These are phyloP conservation scores for Sugiyamaella lignohabitans DNA, from an alignment of 805 yeast species.

Conservation along the genomic window DNA sequence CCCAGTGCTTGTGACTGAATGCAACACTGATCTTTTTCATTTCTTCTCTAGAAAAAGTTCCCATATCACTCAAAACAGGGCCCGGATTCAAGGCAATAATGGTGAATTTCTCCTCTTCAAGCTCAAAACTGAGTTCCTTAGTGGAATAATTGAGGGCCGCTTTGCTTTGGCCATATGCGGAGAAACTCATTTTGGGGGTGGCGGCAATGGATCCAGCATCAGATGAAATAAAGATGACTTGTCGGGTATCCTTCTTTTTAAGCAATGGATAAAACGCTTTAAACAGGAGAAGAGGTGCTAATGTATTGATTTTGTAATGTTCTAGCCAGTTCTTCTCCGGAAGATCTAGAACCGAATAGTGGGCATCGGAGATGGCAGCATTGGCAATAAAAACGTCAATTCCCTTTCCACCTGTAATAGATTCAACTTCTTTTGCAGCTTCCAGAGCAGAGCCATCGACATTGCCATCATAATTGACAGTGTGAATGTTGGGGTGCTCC, in stretches of 20 bases:
- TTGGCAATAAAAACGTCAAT: constrained; percentile 28
- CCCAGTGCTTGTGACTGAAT: constrained; percentile 7
- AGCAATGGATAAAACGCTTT: constrained; percentile 25
- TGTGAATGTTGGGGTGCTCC: constrained; percentile 20
- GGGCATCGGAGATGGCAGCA: constrained; percentile 24
- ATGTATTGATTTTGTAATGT: constrained; percentile 23
- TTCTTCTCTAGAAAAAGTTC: constrained; percentile 9
- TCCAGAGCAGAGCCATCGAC: constrained; percentile 17
- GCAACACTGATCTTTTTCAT: constrained; percentile 2
- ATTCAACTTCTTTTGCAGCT: constrained; percentile 16
- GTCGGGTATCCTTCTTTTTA: constrained; percentile 20
- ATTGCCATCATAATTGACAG: constrained; percentile 24
- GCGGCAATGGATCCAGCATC: constrained; percentile 25
- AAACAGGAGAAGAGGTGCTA: constrained; percentile 26
- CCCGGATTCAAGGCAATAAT: constrained; percentile 37
- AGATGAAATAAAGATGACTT: constrained; percentile 29
- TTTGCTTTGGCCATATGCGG: constrained; percentile 35
- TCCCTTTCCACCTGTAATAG: constrained; percentile 14
- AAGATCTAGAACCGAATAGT: constrained; percentile 7
- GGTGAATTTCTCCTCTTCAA: constrained; percentile 25
- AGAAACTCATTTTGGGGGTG: constrained; percentile 3
- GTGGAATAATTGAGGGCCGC: constrained; percentile 34
- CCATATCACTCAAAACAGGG: constrained; percentile 36
- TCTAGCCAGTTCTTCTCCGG: constrained; percentile 13
- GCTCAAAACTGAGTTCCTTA: constrained; percentile 27